These are phyloP conservation scores for Lizonia empirigonia DNA, from an alignment of 2,329 filamentous ascomycete genomes.

Conservation along the genomic window DNA sequence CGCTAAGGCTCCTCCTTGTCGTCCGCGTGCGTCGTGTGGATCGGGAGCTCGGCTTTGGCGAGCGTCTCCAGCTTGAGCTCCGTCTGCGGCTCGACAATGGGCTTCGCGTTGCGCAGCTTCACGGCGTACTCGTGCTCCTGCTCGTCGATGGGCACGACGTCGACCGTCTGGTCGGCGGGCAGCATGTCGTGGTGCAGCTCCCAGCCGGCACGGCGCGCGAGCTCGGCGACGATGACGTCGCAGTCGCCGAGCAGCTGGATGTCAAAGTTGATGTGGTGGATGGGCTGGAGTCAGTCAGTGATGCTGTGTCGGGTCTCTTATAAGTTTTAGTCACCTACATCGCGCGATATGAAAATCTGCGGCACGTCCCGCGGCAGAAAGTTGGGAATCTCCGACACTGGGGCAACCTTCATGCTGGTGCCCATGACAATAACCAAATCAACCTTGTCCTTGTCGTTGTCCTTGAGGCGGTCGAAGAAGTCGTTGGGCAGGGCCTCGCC, in stretches of 20 bases:
- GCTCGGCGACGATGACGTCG: conserved; percentile 85
- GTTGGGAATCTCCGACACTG: conserved; percentile 88
- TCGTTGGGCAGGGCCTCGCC: conserved; percentile 85
- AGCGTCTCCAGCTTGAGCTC: conserved; percentile 11
- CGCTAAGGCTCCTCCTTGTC: too few species aligned
- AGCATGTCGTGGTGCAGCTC: conserved; percentile 81
- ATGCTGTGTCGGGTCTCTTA: too few species aligned
- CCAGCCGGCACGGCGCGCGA: conserved; percentile 84
- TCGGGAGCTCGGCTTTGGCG: background rate
- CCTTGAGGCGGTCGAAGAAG: conserved; percentile 81
- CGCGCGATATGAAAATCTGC: conserved; percentile 87
- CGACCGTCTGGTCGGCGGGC: conserved; percentile 66
- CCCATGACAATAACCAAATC: conserved; percentile 96
- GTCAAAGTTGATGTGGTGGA: conserved; percentile 91
- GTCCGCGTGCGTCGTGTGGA: background rate
- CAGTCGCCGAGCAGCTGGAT: conserved; percentile 96
- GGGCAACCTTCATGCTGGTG: conserved; percentile 92
- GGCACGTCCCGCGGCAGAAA: conserved; percentile 79
- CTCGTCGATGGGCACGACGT: conserved; percentile 53
- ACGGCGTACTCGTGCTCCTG: conserved; percentile 40
- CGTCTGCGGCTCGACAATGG: conserved; percentile 19
- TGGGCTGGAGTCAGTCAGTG: conserved; percentile 58
- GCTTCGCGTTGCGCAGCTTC: conserved; percentile 26
- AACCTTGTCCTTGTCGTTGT: conserved; percentile 77
- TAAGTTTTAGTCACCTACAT: conserved; percentile 54